Conservation (phyloP, 805 yeast genomes). For the Metschnikowia dekortorum region DNA sequence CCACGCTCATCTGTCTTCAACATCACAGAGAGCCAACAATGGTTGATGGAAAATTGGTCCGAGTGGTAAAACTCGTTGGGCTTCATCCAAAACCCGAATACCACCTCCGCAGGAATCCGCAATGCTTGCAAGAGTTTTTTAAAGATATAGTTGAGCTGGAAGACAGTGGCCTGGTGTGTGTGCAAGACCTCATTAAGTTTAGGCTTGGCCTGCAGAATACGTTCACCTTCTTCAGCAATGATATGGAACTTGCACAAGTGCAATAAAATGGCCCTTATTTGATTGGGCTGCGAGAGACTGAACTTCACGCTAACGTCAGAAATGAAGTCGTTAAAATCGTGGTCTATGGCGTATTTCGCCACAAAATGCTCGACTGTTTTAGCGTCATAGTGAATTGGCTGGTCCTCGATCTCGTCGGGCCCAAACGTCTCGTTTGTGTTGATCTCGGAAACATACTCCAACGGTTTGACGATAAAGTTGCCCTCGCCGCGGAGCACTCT, state of each 20-base stretch:
- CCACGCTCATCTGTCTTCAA: slow-evolving; percentile 51
- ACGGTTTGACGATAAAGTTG: slow-evolving; percentile 37
- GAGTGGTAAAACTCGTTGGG: slow-evolving; percentile 59
- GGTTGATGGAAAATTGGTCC: slow-evolving; percentile 59
- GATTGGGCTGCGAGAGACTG: slow-evolving; percentile 40
- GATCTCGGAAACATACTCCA: slow-evolving; percentile 39
- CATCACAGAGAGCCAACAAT: slow-evolving; percentile 82
- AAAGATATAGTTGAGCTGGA: slow-evolving; percentile 74
- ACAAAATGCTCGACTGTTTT: slow-evolving; percentile 32
- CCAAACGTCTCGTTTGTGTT: slow-evolving; percentile 36
- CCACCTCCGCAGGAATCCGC: slow-evolving; percentile 68
- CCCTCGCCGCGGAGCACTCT: slow-evolving; percentile 43
- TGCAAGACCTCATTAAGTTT: slow-evolving; percentile 41
- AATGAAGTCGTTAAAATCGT: slow-evolving; percentile 39
- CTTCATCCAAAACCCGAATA: slow-evolving; percentile 78
- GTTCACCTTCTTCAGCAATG: slow-evolving; percentile 31
- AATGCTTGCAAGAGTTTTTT: slow-evolving; percentile 66
- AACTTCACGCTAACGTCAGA: slow-evolving; percentile 39
- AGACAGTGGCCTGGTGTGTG: slow-evolving; percentile 55
- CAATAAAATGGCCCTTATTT: slow-evolving; percentile 55
- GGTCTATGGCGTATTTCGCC: slow-evolving; percentile 22
- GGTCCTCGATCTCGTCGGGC: slow-evolving; percentile 14
- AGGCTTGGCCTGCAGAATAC: slow-evolving; percentile 36
- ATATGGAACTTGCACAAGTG: slow-evolving; percentile 65
- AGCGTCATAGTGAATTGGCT: slow-evolving; percentile 15